Conservation (phyloP, 2,329 filamentous ascomycete genomes). For the Pleoardoris graminearum region DNA sequence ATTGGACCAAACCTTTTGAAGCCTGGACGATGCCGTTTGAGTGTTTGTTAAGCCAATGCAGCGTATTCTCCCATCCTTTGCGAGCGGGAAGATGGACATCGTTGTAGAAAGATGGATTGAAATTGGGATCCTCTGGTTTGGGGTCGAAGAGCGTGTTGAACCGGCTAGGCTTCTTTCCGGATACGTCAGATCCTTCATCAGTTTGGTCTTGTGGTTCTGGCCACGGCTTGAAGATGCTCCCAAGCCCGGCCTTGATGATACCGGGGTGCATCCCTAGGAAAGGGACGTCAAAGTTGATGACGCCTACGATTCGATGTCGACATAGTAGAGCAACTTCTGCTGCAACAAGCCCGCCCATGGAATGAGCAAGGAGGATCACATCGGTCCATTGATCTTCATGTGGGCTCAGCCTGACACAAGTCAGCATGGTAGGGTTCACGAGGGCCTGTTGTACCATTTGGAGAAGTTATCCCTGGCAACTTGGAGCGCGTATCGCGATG, state of each 20-base stretch:
- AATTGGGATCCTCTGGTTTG: slow-evolving; percentile 62
- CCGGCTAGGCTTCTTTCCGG: slow-evolving; percentile 30
- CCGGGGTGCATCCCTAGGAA: slow-evolving; percentile 88
- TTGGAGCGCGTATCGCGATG: slow-evolving; percentile 71
- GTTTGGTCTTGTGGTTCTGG: slow-evolving; percentile 33
- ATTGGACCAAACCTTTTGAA: slow-evolving; percentile 72
- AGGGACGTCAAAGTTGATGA: slow-evolving; percentile 81
- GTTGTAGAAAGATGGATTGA: slow-evolving; percentile 75
- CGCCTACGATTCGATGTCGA: slow-evolving; percentile 77
- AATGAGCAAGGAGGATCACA: slow-evolving; percentile 82
- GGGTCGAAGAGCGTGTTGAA: slow-evolving; percentile 44
- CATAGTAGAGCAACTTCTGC: slow-evolving; percentile 77
- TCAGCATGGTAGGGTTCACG: slow-evolving; percentile 7
- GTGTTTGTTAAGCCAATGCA: slow-evolving; percentile 83
- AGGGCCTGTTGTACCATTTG: slow-evolving; percentile 58
- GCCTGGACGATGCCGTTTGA: slow-evolving; percentile 71
- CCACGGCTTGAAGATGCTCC: slow-evolving; percentile 69
- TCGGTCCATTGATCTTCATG: slow-evolving; percentile 76
- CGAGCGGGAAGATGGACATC: slow-evolving; percentile 71
- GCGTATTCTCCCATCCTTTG: slow-evolving; percentile 66
- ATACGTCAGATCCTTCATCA: slow-evolving; percentile 11
- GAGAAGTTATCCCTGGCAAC: slow-evolving; percentile 83
- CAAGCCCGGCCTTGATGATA: slow-evolving; percentile 78
- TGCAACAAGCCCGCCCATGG: slow-evolving; percentile 83
- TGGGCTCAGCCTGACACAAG: slow-evolving; percentile 63